Evolutionary conservation across 1,284 basidiomycete species (phyloP).

Genomic region (Heterobasidion parviporum): DNA sequence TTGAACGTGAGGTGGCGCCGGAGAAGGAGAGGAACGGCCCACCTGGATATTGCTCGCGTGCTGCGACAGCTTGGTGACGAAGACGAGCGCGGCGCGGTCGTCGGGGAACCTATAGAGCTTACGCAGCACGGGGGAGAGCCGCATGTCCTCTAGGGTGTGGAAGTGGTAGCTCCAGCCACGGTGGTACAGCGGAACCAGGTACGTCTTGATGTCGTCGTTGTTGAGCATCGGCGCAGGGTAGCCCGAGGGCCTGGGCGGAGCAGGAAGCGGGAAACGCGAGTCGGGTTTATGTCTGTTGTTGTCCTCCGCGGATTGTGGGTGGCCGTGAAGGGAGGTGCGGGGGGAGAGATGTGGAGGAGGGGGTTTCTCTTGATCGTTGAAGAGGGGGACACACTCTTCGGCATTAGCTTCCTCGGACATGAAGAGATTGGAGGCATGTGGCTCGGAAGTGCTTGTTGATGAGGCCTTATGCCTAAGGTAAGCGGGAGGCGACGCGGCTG

Average conservation of each 20-base stretch:
- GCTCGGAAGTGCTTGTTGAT: background rate
- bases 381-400: too few species aligned
- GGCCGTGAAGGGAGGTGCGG: too few species aligned
- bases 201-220: background rate
- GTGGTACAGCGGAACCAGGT: background rate
- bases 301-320: background rate
- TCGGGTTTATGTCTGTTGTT: background rate
- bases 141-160: background rate
- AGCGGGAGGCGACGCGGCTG: background rate
- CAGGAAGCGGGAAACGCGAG: background rate
- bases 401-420: too few species aligned
- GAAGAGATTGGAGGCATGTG: too few species aligned
- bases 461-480: background rate
- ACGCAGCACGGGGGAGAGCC: background rate
- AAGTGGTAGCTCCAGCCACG: constrained; percentile 1
- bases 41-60: background rate
- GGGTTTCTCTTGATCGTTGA: too few species aligned
- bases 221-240: background rate
- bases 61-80: background rate
- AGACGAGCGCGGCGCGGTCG: background rate
- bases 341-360: too few species aligned
- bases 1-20: background rate
- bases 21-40: background rate
- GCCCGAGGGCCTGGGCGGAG: background rate
- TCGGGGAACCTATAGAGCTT: background rate